Percentiles rank a stretch among this genome's conserved stretches.
phyloP scores from a whole-genome alignment of 495 filamentous ascomycete species.

The Penicillium silybi region DNA sequence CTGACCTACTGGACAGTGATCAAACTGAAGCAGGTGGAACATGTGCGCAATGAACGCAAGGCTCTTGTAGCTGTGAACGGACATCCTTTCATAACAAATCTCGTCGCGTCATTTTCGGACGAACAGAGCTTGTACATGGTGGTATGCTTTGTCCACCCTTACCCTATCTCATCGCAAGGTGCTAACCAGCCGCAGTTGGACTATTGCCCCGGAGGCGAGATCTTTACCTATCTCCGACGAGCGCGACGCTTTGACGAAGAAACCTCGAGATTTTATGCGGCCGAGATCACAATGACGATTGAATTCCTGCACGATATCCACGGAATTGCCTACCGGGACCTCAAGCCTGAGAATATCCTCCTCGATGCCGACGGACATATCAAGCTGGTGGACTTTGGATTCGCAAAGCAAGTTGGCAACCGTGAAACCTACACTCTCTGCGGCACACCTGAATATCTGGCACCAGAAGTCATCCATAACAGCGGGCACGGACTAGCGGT shows the following conservation, averaged over 20 bases:
- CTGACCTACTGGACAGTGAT: constrained; percentile 58
- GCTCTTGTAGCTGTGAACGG: constrained; percentile 84
- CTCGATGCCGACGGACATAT: constrained; percentile 90
- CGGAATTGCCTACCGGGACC: constrained; percentile 87
- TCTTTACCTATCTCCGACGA: constrained; percentile 89
- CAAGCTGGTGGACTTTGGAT: constrained; percentile 97
- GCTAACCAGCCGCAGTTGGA: constrained; percentile 56
- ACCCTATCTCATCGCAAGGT: constrained; percentile 1
- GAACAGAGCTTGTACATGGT: constrained; percentile 88
- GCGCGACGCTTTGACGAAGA: constrained; percentile 81
- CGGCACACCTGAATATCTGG: constrained; percentile 94
- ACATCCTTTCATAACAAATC: constrained; percentile 92
- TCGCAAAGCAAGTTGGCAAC: constrained; percentile 67
- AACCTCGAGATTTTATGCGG: constrained; percentile 88
- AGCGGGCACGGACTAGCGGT: constrained; percentile 93
- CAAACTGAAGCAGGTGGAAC: constrained; percentile 94
- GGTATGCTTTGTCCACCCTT: constrained; percentile 42
- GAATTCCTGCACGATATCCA: constrained; percentile 83
- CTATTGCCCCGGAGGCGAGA: constrained; percentile 90
- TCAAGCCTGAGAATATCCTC: constrained; percentile 96
- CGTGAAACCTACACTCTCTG: constrained; percentile 92
- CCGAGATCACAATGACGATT: constrained; percentile 89
- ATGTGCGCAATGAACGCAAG: constrained; percentile 89
- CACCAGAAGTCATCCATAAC: constrained; percentile 93
- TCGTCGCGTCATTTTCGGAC: constrained; percentile 87